Evolutionary conservation across 805 yeast species (phyloP).

Genomic region (Candida endomychidarum): DNA sequence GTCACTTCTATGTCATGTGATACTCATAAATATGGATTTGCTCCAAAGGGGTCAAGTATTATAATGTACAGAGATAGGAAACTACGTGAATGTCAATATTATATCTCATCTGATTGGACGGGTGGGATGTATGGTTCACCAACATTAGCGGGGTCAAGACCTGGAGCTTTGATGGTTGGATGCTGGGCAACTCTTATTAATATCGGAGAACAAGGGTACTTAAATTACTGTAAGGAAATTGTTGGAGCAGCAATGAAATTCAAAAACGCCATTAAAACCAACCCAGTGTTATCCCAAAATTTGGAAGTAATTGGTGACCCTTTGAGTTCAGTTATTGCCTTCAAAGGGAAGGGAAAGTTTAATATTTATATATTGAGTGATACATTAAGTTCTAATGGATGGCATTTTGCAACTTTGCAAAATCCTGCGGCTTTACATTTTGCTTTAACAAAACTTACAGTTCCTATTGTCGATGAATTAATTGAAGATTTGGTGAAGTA

Average conservation of each 20-base stretch:
- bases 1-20: slow-evolving; percentile 99
- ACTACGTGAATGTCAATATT: slow-evolving; percentile 80
- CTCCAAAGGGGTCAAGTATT: slow-evolving; percentile 94
- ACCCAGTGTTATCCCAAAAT: slow-evolving; percentile 48
- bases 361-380: slow-evolving; percentile 83
- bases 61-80: slow-evolving; percentile 78
- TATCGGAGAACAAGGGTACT: slow-evolving; percentile 84
- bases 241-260: slow-evolving; percentile 62
- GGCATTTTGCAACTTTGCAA: slow-evolving; percentile 90
- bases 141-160: slow-evolving; percentile 93
- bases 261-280: slow-evolving; percentile 44
- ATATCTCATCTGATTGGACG: slow-evolving; percentile 78
- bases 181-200: slow-evolving; percentile 93
- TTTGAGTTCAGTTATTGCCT: slow-evolving; percentile 74
- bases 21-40: slow-evolving; percentile 98
- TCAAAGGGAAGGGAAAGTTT: slow-evolving; percentile 50
- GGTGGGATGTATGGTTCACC: slow-evolving; percentile 98
- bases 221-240: slow-evolving; percentile 62
- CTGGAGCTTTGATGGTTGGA: slow-evolving; percentile 96
- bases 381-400: slow-evolving; percentile 60
- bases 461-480: slow-evolving; percentile 59
- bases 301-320: slow-evolving; percentile 85
- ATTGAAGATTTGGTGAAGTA: slow-evolving; percentile 48
- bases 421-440: slow-evolving; percentile 89
- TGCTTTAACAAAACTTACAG: slow-evolving; percentile 78